Base-by-base conservation (phyloP, 192 early-diverging fungal genomes). In the Endogone sp. region DNA sequence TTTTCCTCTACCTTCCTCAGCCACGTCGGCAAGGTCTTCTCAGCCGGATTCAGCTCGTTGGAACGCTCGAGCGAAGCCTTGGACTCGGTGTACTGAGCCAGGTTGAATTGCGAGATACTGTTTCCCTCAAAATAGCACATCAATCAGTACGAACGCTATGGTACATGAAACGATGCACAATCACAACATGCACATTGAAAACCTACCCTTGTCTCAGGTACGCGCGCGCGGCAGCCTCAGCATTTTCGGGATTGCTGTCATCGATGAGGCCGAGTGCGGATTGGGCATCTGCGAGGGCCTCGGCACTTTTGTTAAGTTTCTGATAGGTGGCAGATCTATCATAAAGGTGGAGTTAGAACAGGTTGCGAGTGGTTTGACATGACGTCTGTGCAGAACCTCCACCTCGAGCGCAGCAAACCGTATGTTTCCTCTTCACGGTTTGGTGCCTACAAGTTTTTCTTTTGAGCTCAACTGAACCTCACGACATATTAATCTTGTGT, bases 251-350 rank as follows among this genome's bases (percentile, higher is more conserved):
- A 29, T 80, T 75, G 66, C 84, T 80, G 56, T 78, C 72, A 65
- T 83, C 75, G 55, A 87, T 68, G 25, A 92, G 75, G 24, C 29
- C 62, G 21, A 90, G 73, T 0, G 91, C 92, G 65, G 72, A 74
- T 3, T 79, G 67, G 2, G 91, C 93, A 80, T 96, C 95, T 3
- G 67, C 66, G 3, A 88, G 75, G 4, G 95, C 89, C 21, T 79
- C 72, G 16, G 82, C 71, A 56, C 71, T 71, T 63, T 89, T 83
- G 21, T 81, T 83, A 2, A 94, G 77, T 75, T 92, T 88, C 72
- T 82, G 74, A 70, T 91, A 86, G 3, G 82, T 79, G 28, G 78
- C 73, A 29, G 87, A 84, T 16, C 95, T 84, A 64, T n/a, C n/a
- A n/a, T n/a, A n/a, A n/a, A n/a, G n/a, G n/a, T n/a, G n/a, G n/a